These are phyloP conservation scores for Candida dajiaensis DNA, from an alignment of 805 yeast species.

Conservation along the genomic window DNA sequence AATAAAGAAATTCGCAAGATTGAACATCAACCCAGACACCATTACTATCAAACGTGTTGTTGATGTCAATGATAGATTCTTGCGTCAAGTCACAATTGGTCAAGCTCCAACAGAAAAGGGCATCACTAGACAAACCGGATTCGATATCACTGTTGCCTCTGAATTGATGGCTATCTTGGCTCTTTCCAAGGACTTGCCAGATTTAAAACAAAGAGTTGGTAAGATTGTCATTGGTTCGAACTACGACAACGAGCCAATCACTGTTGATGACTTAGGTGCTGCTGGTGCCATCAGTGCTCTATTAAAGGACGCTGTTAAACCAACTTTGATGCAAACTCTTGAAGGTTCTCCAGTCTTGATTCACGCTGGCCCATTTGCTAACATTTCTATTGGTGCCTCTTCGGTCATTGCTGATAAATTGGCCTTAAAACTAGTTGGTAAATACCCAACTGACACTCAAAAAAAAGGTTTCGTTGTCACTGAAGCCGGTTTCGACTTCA, in stretches of 20 bases:
- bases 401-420: constrained; percentile 80
- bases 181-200: constrained; percentile 60
- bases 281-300: constrained; percentile 84
- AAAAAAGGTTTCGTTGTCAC: constrained; percentile 86
- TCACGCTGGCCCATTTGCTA: constrained; percentile 88
- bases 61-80: constrained; percentile 88
- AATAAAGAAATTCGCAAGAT: constrained; percentile 54
- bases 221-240: constrained; percentile 70
- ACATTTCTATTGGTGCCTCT: constrained; percentile 81
- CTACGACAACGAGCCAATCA: constrained; percentile 62
- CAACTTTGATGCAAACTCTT: constrained; percentile 81
- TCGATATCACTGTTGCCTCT: constrained; percentile 93
- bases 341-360: constrained; percentile 87
- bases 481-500: constrained; percentile 97
- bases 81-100: constrained; percentile 86
- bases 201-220: constrained; percentile 71
- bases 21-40: constrained; percentile 76
- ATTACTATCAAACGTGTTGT: constrained; percentile 92
- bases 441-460: constrained; percentile 31
- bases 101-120: constrained; percentile 93
- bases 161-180: constrained; percentile 96
- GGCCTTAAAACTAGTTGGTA: constrained; percentile 85
- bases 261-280: constrained; percentile 80
- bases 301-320: constrained; percentile 76
- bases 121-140: constrained; percentile 78